phyloP scores from a whole-genome alignment of 768 basidiomycete genomes.

The Panaeolus cyanescens region DNA sequence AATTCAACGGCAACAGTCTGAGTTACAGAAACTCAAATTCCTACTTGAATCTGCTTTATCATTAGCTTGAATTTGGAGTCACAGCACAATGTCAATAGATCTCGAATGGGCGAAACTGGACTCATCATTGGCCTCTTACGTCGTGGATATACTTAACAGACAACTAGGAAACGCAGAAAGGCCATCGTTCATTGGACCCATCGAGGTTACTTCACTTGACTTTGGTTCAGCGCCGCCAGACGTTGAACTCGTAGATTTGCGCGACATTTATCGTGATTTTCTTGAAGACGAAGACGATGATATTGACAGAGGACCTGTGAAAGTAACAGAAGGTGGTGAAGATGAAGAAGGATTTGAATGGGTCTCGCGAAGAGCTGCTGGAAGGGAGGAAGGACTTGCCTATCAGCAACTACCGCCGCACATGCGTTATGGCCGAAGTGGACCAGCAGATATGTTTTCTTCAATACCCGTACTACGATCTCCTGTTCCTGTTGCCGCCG shows the following conservation, averaged over 20 bases:
- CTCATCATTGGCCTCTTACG: constrained; percentile 61
- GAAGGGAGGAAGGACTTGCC: constrained; percentile 55
- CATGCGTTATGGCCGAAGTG: constrained; percentile 62
- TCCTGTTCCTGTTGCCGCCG: constrained; percentile 24
- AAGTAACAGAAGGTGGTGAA: constrained; percentile 51
- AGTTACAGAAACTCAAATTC: too few relatives aligned
- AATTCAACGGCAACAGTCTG: too few relatives aligned
- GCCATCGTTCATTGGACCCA: constrained; percentile 95
- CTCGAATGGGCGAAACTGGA: constrained; percentile 90
- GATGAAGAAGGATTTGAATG: constrained; percentile 85
- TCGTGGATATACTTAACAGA: constrained; percentile 77
- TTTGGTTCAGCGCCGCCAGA: constrained; percentile 86
- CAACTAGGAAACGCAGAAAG: constrained; percentile 70
- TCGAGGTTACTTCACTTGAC: constrained; percentile 82
- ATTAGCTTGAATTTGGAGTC: background rate
- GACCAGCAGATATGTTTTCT: constrained; percentile 58
- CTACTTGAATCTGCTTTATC: too few relatives aligned
- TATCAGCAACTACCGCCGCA: constrained; percentile 77
- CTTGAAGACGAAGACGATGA: constrained; percentile 80
- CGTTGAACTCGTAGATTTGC: constrained; percentile 86
- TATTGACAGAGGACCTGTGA: constrained; percentile 48
- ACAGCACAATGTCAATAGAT: constrained; percentile 83
- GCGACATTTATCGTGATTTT: constrained; percentile 95
- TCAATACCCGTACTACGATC: constrained; percentile 51
- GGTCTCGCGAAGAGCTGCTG: constrained; percentile 68